These are phyloP conservation scores for Xylariales sp. DNA, from an alignment of 2,329 filamentous ascomycete species.

Conservation along the genomic window DNA sequence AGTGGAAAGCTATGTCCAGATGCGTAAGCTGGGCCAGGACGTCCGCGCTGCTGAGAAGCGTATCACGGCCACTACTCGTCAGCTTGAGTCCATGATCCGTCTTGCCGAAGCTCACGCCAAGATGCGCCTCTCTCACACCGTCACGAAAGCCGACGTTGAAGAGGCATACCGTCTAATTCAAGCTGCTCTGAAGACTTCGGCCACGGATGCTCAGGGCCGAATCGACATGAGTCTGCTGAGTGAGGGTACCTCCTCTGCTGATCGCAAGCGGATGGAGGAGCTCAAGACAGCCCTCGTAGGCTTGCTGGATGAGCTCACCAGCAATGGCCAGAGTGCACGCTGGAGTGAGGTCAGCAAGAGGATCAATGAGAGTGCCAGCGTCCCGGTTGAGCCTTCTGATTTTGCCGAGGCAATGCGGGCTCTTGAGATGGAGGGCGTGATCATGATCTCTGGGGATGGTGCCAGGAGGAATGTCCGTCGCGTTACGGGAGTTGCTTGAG, in stretches of 20 bases:
- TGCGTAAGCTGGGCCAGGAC: constrained; percentile 89
- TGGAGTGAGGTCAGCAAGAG: constrained; percentile 74
- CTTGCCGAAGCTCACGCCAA: constrained; percentile 95
- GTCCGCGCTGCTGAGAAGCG: constrained; percentile 86
- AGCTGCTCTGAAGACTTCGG: constrained; percentile 89
- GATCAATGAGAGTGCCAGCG: constrained; percentile 66
- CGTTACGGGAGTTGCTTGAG: constrained; percentile 50
- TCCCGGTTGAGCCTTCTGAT: constrained; percentile 71
- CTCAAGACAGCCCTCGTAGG: constrained; percentile 74
- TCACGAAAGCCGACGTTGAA: constrained; percentile 76
- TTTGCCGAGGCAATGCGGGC: constrained; percentile 77
- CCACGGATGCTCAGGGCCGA: constrained; percentile 87
- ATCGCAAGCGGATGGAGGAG: constrained; percentile 77
- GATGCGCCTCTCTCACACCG: constrained; percentile 78
- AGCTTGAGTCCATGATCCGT: constrained; percentile 98
- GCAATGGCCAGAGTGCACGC: constrained; percentile 62
- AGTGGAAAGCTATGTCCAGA: constrained; percentile 82
- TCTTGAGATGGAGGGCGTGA: constrained; percentile 78
- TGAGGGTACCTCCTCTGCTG: constrained; percentile 87
- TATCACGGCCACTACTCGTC: constrained; percentile 94
- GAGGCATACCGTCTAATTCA: constrained; percentile 94
- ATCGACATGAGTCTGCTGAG: constrained; percentile 97
- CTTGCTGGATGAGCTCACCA: constrained; percentile 76
- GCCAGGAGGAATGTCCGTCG: constrained; percentile 76
- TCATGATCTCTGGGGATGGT: constrained; percentile 81